Base-by-base conservation (phyloP, 352 stramenopile genomes). In the Phytopythium litorale region DNA sequence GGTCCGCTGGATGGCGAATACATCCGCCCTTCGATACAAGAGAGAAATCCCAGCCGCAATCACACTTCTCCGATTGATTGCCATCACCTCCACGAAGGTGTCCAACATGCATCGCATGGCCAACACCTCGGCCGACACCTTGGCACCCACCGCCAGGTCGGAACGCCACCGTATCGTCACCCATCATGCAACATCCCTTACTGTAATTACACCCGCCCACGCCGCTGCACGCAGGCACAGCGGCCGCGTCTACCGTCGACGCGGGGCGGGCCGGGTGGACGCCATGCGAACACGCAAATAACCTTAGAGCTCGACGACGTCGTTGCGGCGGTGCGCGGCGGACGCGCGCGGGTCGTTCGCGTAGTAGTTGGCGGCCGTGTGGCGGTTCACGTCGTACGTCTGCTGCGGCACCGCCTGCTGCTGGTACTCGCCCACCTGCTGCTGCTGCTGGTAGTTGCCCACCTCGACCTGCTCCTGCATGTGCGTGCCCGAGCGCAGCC, bases 301-400 rank as follows among this genome's bases (percentile, higher is more conserved):
- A 57, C 15, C 28, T 54, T 76, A 87, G 53, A 87, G 73, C 66
- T 87, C 78, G 43, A 87, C 72, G 13, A 87, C 78, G 58, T 87
- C 75, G 56, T 87, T 83, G 56, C 78, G 78, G 43, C 68, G 75
- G 57, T 84, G 72, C 51, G 64, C 67, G 59, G 81, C 73, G 56
- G 60, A 71, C 25, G 68, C 69, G 21, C 66, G 45, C 45, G 45
- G 70, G 30, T 82, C 71, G 52, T 87, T 63, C 4, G 64, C 64
- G 75, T 83, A 87, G 66, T 84, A 76, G 60, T 82, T 84, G 56
- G 71, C 63, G 40, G 75, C 75, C 38, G 68, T 73, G 37, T 57
- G 65, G 9, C 72, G 72, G 28, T 58, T 78, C 9, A 67, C 63
- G 58, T 84, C 72, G 64, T 84, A 84, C 18, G 64, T 71, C 42